Evolutionary conservation across 108 stramenopile genomes (phyloP), one percentile per base, ranked within the genome.

Genomic region (Cyclotella distinguenda): DNA sequence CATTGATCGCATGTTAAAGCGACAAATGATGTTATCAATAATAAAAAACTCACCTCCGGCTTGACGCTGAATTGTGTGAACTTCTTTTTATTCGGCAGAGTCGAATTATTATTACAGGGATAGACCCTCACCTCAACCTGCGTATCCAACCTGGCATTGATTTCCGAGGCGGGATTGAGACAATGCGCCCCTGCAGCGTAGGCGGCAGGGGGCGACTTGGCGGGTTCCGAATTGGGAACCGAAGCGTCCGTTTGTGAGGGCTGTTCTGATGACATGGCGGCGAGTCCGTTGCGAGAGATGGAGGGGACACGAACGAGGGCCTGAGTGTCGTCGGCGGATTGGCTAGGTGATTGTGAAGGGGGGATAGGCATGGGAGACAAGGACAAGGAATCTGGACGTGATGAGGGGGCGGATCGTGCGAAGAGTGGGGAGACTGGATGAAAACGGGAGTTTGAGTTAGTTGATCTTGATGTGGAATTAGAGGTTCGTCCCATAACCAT

Each of bases 111-210:
- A 77, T 89, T 93, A 77, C 91, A 93, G 27, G 91, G 91, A 52
- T 93, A 93, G 26, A 93, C 91, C 7, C 84, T 77, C 16, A 93
- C 88, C 71, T 93, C 91, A 9, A 93, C 91, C 63, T 91, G 90
- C 4, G 87, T 88, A 63, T 93, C 91, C 2, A 93, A 76, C 43
- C 88, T 78, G 53, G 88, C 72, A 31, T 93, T 93, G 70, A 93
- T 59, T 12, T 93, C 91, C 8, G 84, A 77, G 12, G 87, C 86
- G 26, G 86, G 91, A 60, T 93, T 93, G 72, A 93, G 75, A 64
- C 91, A 86, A 35, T 54, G 34, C 34, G 45, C 23, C 25, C 49
- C 19, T 51, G 60, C 47, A 2, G 61, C 30, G 6, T 61, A n/a
- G 26, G 23, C 6, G 27, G 32, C 0, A 2, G 13, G 0, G 18